These are phyloP conservation scores for Mortierella sp. DNA, from an alignment of 371 early-diverging fungal species.

Conservation along the genomic window DNA sequence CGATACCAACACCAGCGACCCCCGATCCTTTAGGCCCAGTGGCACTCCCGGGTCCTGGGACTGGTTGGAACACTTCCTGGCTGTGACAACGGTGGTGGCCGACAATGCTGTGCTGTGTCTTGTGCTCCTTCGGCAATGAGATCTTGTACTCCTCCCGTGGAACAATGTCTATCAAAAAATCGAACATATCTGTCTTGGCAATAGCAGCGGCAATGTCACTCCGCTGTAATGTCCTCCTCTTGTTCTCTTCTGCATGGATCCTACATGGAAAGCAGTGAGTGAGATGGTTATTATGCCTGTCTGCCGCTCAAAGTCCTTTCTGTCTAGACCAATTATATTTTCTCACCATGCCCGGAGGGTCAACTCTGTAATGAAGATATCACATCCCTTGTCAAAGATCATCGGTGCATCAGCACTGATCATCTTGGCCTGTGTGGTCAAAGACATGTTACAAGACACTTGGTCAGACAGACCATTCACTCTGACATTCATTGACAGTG, in stretches of 20 bases:
- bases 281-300: neutral
- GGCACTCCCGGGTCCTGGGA: conserved; percentile 26
- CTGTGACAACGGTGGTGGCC: conserved; percentile 30
- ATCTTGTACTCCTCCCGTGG: conserved; percentile 84
- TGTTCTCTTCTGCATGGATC: conserved; percentile 99
- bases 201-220: conserved; percentile 96
- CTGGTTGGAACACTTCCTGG: conserved; percentile 38
- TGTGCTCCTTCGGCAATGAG: conserved; percentile 37
- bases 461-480: neutral
- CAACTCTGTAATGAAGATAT: conserved; percentile 96
- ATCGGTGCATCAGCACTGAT: conserved; percentile 81
- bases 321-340: too few relatives aligned
- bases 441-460: neutral
- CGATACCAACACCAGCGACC: conserved; percentile 6
- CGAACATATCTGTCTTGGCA: conserved; percentile 96
- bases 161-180: conserved; percentile 99
- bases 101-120: conserved; percentile 16
- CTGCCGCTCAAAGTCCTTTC: too few relatives aligned
- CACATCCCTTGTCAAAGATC: conserved; percentile 97
- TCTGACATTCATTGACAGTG: too few relatives aligned
- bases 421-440: conserved; percentile 46
- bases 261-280: conserved; percentile 22
- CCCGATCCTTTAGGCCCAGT: conserved; percentile 24
- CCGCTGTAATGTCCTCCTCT: conserved; percentile 97
- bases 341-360: conserved; percentile 97